Base-by-base conservation (phyloP, 345 rosid species). In the Gossypium ekmanianum region DNA sequence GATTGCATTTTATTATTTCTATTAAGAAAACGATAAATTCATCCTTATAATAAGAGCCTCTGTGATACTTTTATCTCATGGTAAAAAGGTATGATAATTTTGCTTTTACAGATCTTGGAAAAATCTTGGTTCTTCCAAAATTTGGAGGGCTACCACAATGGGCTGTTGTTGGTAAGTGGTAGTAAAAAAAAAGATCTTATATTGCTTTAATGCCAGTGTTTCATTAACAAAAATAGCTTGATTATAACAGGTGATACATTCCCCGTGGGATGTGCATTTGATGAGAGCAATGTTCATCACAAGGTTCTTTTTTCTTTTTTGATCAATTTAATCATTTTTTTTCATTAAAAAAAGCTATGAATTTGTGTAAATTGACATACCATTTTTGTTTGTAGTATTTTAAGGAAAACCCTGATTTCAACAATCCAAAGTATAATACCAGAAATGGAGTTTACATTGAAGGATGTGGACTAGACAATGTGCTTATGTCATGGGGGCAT, bases 401-500 rank as follows among this genome's bases (percentile, higher is more conserved):
- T 41, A 71, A 85, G 87, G 88, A 84, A 61, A 90, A 90, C 76
- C 89, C 83, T 27, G 94, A 88, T 70, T 82, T 57, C 43, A 11
- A 73, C 39, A 82, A 87, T 74, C 87, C 88, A 10, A 75, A 74
- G 44, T 87, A 84, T 83, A 88, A 83, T 81, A 81, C 90, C 0
- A 79, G 81, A 74, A 63, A 77, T 45, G 94, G 92, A 41, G 77
- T 87, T n/a, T 88, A 88, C 79, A 71, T 76, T 0, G 68, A 83
- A 73, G 87, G 87, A 2, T 90, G 90, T 79, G 94, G 92, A 50
- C 81, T 88, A 7, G 75, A 86, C 74, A 87, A 85, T 55, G 88
- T 88, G 16, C 48, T 79, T 24, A 90, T 90, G 87, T 88, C 94
- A 55, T 88, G 85, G 84, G 94, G 92, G 43, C 94, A 88, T 72